Conservation (phyloP, 345 rosid genomes). For the Mallotus nudiflorus region DNA sequence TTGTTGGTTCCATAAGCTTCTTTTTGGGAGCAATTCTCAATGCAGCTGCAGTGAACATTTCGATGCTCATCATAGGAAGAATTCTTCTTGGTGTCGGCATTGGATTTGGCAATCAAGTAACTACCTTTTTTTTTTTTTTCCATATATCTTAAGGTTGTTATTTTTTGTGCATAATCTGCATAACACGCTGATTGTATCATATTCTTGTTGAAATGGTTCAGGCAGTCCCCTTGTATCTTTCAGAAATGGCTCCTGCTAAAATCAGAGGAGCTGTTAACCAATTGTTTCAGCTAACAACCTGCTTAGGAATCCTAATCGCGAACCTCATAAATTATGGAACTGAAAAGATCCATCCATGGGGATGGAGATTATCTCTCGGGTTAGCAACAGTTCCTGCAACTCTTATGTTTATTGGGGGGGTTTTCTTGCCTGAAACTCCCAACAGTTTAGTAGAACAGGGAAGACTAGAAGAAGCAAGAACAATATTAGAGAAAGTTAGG, state of each 20-base stretch:
- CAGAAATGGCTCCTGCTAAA: constrained; percentile 62
- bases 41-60: constrained; percentile 37
- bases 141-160: too few species aligned
- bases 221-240: constrained; percentile 55
- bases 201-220: constrained; percentile 10
- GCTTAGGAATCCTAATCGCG: constrained; percentile 48
- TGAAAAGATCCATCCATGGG: constrained; percentile 31
- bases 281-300: constrained; percentile 46
- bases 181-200: not conserved
- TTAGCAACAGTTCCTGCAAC: constrained; percentile 42
- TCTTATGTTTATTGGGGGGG: constrained; percentile 30
- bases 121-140: too few species aligned
- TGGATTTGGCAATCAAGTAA: constrained; percentile 58
- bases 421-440: constrained; percentile 41
- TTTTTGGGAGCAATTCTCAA: constrained; percentile 48
- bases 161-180: too few species aligned
- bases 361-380: constrained; percentile 42
- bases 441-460: constrained; percentile 41
- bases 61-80: constrained; percentile 55
- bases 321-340: constrained; percentile 47
- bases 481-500: constrained; percentile 28
- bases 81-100: constrained; percentile 52
- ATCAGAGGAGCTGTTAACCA: constrained; percentile 50
- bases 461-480: constrained; percentile 21
- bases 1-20: constrained; percentile 46